Evolutionary conservation across 164 flowering plant species (phyloP).

Genomic region (Annona cherimola): DNA sequence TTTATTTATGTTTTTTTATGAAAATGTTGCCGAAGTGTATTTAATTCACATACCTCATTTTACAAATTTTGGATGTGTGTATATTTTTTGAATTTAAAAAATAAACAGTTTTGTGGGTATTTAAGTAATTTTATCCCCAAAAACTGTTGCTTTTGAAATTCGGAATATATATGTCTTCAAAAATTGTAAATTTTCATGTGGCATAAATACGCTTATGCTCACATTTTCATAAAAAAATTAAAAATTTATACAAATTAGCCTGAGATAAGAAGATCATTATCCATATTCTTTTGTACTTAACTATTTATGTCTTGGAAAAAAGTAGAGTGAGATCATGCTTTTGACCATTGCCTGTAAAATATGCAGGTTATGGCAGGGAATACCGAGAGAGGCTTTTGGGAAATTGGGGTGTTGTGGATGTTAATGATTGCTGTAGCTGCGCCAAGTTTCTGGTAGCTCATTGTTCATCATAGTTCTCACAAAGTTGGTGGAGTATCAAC

Average conservation of each 20-base stretch:
- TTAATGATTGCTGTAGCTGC: conserved; percentile 94
- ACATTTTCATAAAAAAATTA: background rate
- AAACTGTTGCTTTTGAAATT: too few species aligned
- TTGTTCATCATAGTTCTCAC: background rate
- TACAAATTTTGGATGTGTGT: too few species aligned
- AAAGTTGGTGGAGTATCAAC: background rate
- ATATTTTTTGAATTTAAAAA: too few species aligned
- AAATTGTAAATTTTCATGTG: too few species aligned
- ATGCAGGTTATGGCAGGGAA: conserved; percentile 89
- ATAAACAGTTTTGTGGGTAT: too few species aligned
- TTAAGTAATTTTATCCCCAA: too few species aligned
- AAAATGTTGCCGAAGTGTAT: too few species aligned
- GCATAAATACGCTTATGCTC: background rate
- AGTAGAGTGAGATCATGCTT: background rate
- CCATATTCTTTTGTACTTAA: background rate
- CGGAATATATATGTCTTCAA: too few species aligned
- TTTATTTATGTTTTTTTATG: too few species aligned
- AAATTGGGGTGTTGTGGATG: conserved; percentile 93
- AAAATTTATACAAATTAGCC: background rate
- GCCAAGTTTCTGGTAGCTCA: conserved; percentile 70
- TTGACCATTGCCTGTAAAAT: conserved; percentile 5
- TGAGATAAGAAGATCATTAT: too few species aligned
- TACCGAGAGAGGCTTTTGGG: conserved; percentile 82
- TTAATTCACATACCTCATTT: too few species aligned
- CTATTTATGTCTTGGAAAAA: background rate